Conservation (phyloP, 805 yeast species). For the Yamadazyma tumulicola region DNA sequence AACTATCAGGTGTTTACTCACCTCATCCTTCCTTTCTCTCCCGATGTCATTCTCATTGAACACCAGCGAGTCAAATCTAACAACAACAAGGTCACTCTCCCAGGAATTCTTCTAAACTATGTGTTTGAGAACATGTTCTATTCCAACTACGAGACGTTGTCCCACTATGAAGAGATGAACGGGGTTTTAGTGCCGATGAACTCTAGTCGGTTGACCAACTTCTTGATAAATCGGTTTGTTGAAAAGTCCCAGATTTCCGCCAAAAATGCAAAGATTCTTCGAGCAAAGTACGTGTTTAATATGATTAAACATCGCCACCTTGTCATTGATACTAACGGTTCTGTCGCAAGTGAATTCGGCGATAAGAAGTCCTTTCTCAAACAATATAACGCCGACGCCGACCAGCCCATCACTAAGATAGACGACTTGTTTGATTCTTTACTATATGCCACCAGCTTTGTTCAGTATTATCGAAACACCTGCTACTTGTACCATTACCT, state of each 20-base stretch:
- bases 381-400: constrained; percentile 1
- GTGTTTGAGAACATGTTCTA: constrained; percentile 36
- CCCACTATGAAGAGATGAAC: constrained; percentile 9
- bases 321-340: not conserved
- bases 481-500: constrained; percentile 14
- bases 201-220: constrained; percentile 34
- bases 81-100: constrained; percentile 31
- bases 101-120: constrained; percentile 35
- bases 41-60: constrained; percentile 30
- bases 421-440: constrained; percentile 43
- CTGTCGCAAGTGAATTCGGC: not conserved
- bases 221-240: constrained; percentile 35
- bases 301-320: constrained; percentile 1
- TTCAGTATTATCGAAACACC: constrained; percentile 20
- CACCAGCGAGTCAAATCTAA: constrained; percentile 38
- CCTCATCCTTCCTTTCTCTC: constrained; percentile 11
- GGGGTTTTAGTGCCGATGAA: constrained; percentile 29
- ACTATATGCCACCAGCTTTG: constrained; percentile 29
- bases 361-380: constrained; percentile 2
- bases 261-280: constrained; percentile 10
- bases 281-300: constrained; percentile 5
- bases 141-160: constrained; percentile 22
- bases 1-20: constrained; percentile 18
- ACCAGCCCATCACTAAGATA: constrained; percentile 18
- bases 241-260: constrained; percentile 13